Percentiles rank a stretch among this genome's conserved stretches.
Conservation (phyloP, 2,329 filamentous ascomycete genomes). For the Phialophora expanda region DNA sequence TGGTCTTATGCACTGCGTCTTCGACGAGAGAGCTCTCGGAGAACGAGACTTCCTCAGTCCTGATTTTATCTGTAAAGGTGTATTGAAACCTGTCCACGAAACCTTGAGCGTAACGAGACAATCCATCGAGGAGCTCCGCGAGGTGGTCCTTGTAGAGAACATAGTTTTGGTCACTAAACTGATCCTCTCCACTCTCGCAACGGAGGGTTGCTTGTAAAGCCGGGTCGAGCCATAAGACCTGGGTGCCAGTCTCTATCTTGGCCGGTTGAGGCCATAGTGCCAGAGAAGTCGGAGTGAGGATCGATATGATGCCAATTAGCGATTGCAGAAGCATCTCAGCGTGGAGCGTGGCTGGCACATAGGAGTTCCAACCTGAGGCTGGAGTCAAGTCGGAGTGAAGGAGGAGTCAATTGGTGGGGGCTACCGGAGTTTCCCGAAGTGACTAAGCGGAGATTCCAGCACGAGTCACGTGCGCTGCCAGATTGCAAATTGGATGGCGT, state of each 20-base stretch:
- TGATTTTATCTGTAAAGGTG: constrained; percentile 3
- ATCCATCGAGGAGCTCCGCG: constrained; percentile 2
- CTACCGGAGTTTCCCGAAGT: not conserved
- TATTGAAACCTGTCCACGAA: constrained; percentile 21
- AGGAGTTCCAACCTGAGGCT: not conserved
- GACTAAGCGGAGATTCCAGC: not conserved
- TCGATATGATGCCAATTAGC: not conserved
- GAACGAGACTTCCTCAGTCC: not conserved
- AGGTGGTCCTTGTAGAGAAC: not conserved
- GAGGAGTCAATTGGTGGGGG: not conserved
- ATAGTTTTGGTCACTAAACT: constrained; percentile 1
- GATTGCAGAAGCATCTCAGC: not conserved
- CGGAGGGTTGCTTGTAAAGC: constrained; percentile 20
- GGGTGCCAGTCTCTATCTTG: constrained; percentile 15
- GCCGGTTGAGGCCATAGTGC: constrained; percentile 33
- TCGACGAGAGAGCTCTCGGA: constrained; percentile 37
- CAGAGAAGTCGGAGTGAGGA: not conserved
- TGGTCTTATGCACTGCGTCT: constrained; percentile 36
- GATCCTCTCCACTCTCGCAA: constrained; percentile 20
- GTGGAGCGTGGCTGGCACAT: not conserved
- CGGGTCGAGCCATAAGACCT: constrained; percentile 30
- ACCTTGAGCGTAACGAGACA: constrained; percentile 12
- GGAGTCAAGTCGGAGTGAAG: not conserved
- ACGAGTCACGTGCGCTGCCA: constrained; percentile 3
- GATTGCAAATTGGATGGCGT: constrained; percentile 11